phyloP scores from a whole-genome alignment of 257 asterid genomes.

The Nyctanthes arbortristis region DNA sequence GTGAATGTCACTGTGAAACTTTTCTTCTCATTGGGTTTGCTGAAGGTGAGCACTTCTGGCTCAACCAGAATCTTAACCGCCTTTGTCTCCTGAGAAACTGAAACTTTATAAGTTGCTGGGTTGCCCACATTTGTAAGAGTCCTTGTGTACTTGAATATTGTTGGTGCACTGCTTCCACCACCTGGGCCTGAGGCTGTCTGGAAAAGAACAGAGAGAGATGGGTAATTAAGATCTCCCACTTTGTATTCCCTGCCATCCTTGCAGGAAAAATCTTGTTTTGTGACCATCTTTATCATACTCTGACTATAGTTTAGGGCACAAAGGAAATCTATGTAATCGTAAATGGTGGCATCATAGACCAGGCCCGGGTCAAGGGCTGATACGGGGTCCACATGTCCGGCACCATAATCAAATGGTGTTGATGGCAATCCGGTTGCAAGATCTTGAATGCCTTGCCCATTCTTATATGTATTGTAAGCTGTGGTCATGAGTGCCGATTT shows the following conservation, averaged over 20 bases:
- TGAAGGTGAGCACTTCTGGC: slow-evolving; percentile 30
- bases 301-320: slow-evolving; percentile 31
- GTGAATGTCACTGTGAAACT: slow-evolving; percentile 30
- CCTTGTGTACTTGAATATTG: slow-evolving; percentile 25
- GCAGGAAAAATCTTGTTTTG: slow-evolving; percentile 20
- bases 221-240: slow-evolving; percentile 32
- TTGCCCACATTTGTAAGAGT: slow-evolving; percentile 32
- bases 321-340: slow-evolving; percentile 27
- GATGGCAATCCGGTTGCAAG: slow-evolving; percentile 52
- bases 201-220: slow-evolving; percentile 31
- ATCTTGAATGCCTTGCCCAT: slow-evolving; percentile 54
- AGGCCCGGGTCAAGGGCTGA: slow-evolving; percentile 48
- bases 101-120: slow-evolving; percentile 30
- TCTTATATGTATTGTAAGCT: slow-evolving; percentile 56
- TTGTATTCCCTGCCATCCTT: slow-evolving; percentile 1
- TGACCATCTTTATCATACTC: slow-evolving; percentile 22
- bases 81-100: slow-evolving; percentile 10
- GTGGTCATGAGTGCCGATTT: slow-evolving; percentile 78
- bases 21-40: slow-evolving; percentile 25
- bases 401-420: slow-evolving; percentile 67
- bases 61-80: slow-evolving; percentile 30
- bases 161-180: slow-evolving; percentile 16
- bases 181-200: slow-evolving; percentile 26
- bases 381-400: slow-evolving; percentile 68
- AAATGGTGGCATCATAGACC: slow-evolving; percentile 28